Conservation (phyloP, 306 rosid species). For the Gynostemma pentaphyllum region DNA sequence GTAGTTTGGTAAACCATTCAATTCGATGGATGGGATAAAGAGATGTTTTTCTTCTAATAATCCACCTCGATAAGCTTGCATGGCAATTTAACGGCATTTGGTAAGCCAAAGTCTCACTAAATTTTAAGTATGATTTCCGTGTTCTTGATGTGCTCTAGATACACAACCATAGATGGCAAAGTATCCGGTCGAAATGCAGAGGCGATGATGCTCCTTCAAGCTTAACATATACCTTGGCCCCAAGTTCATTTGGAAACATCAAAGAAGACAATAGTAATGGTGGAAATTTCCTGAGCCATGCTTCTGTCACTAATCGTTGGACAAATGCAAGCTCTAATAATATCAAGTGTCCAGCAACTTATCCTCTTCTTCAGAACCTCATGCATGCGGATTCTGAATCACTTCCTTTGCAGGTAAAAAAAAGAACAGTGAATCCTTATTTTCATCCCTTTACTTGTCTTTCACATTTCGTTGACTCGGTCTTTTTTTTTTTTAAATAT, state of each 20-base stretch:
- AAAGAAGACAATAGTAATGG: neutral
- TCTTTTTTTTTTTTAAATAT: no score
- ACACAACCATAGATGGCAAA: neutral
- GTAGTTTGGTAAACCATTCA: slow-evolving; percentile 11
- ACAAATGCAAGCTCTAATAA: neutral
- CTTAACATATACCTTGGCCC: neutral
- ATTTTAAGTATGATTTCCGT: no score
- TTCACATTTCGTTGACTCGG: neutral
- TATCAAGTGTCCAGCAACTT: neutral
- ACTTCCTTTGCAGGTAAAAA: neutral
- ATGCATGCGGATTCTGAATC: neutral
- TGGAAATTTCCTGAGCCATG: slow-evolving; percentile 5
- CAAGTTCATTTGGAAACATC: slow-evolving; percentile 1
- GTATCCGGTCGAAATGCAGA: neutral
- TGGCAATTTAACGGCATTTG: neutral
- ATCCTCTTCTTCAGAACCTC: neutral
- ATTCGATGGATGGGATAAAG: slow-evolving; percentile 50
- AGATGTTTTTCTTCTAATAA: slow-evolving; percentile 46
- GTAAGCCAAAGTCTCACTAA: slow-evolving; percentile 14
- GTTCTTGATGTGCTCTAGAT: neutral
- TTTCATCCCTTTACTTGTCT: neutral
- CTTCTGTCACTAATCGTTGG: neutral
- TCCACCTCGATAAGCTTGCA: slow-evolving; percentile 23
- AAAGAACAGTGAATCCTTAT: neutral
- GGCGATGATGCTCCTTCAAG: neutral